Base-by-base conservation (phyloP, 1,284 basidiomycete genomes). In the Ustilago crameri region DNA sequence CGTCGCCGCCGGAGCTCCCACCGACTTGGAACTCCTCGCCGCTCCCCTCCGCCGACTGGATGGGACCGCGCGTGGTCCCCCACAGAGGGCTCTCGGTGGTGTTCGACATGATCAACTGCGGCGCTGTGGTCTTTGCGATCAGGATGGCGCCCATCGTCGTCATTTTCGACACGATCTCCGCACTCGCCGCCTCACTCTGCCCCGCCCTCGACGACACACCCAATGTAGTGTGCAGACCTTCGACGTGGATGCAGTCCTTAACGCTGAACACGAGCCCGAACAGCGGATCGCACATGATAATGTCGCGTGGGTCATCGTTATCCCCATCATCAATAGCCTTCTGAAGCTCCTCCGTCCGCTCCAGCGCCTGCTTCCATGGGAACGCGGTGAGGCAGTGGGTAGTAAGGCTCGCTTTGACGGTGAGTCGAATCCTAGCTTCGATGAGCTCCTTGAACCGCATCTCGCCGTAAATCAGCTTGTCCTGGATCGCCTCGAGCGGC, bases 1-100 rank as follows among this genome's bases (percentile, higher is more conserved):
- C 67, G 45, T 79, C 76, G 38, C 75, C 77, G 10, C 77, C 76
- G 14, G 60, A 66, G 20, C 54, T 63, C 3, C 77, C 77, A 3
- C 75, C 77, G 23, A 79, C 61, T 30, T 75, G 63, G 27, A 76
- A 74, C 35, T 74, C 60, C 5, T 60, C 22, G 15, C 20, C 35
- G 24, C 22, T 15, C 9, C 20, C 38, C 2, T 35, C 48, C 1
- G 5, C 51, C 5, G 32, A 2, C 5, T 27, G 18, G n/a, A 73
- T 18, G 0, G 60, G 51, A 7, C 49, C 50, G 9, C 53, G 34
- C 0, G 55, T 59, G 0, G 43, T 59, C 9, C 64, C 64, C 69
- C 69, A 73, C 8, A 73, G 60, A 20, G 64, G 64, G 3, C 59
- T 63, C 0, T 63, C 46, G 9, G 69, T 73, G 7, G 55, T 67